Evolutionary conservation across 2,329 filamentous ascomycete species (phyloP), one percentile per base, ranked within the genome.

Genomic region (Hypoxylon sp.): DNA sequence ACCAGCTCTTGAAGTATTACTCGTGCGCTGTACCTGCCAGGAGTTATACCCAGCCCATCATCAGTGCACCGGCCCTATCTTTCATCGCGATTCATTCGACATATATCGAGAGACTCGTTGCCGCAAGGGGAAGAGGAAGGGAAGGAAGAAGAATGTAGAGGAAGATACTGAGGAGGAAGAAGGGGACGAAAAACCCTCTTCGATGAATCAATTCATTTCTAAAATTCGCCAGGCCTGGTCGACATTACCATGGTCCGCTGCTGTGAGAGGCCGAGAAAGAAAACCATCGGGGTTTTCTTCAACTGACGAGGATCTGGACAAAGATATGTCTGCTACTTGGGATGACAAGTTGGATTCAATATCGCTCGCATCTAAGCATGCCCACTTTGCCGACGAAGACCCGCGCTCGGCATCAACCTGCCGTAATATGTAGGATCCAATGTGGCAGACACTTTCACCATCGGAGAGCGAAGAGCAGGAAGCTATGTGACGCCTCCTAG

Each of bases 51-150:
- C 43, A 32, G 19, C 38, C 3, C 25, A 25, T 2, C 41, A 38
- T 13, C 10, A 13, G 28, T 38, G 32, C 30, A 46, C 32, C 14
- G 46, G 60, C n/a, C 34, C 49, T 23, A n/a, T 45, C 11, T 60
- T 52, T 13, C 50, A 64, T 46, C 66, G 66, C 11, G 62, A 65
- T 23, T 66, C 66, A n/a, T 65, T 65, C 58, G 62, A 68, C 5
- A 36, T 68, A 36, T 55, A 68, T 41, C 50, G 59, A 23, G 45
- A 62, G 30, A 57, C n/a, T 21, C 50, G 58, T 6, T 51, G 28
- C n/a, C 51, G 57, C 28, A 65, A 50, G 21, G n/a, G 17, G 2
- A 32, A 23, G 14, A 23, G 32, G 28, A 30, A 11, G 14, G 19
- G n/a, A 19, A 48, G n/a, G 7, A 41, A 25, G 10, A 10, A 7